Conservation (phyloP, 164 flowering plant genomes). For the grape (Vitis vinifera) region DNA sequence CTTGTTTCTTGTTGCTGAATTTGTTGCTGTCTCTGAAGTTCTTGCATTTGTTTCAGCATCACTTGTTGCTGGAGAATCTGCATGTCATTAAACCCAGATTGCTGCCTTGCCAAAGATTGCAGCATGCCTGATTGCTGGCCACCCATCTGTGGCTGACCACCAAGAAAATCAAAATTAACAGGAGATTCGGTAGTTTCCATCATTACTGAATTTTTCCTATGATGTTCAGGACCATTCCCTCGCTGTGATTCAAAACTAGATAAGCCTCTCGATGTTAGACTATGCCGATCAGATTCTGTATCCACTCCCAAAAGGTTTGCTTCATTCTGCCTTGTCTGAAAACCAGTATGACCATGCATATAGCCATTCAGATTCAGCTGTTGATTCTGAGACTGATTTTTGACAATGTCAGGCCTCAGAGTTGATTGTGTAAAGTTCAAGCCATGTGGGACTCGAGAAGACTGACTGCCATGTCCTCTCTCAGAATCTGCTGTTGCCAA, state of each 20-base stretch:
- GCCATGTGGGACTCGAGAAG: slow-evolving; percentile 32
- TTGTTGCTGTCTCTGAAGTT: slow-evolving; percentile 55
- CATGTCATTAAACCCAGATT: slow-evolving; percentile 44
- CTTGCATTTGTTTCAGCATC: slow-evolving; percentile 54
- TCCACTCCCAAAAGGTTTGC: slow-evolving; percentile 41
- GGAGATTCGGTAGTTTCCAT: slow-evolving; percentile 40
- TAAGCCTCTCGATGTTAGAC: slow-evolving; percentile 38
- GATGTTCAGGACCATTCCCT: slow-evolving; percentile 45
- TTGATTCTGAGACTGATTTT: slow-evolving; percentile 34
- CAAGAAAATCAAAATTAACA: slow-evolving; percentile 48
- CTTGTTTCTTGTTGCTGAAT: slow-evolving; percentile 39
- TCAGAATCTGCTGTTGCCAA: slow-evolving; percentile 37
- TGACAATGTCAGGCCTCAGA: slow-evolving; percentile 36
- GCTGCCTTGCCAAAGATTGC: slow-evolving; percentile 50
- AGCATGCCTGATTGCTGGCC: slow-evolving; percentile 38
- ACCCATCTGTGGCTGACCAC: slow-evolving; percentile 49
- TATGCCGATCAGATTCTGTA: slow-evolving; percentile 35
- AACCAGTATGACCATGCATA: slow-evolving; percentile 34
- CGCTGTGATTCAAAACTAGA: slow-evolving; percentile 37
- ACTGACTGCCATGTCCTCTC: slow-evolving; percentile 31
- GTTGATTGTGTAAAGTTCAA: slow-evolving; percentile 31
- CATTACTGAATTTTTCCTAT: slow-evolving; percentile 26
- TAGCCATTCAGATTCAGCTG: slow-evolving; percentile 44
- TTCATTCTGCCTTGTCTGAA: slow-evolving; percentile 42
- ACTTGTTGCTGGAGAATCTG: slow-evolving; percentile 52